phyloP scores from a whole-genome alignment of 176 grass and related monocot genomes.

The Ampelocalamus luodianensis region DNA sequence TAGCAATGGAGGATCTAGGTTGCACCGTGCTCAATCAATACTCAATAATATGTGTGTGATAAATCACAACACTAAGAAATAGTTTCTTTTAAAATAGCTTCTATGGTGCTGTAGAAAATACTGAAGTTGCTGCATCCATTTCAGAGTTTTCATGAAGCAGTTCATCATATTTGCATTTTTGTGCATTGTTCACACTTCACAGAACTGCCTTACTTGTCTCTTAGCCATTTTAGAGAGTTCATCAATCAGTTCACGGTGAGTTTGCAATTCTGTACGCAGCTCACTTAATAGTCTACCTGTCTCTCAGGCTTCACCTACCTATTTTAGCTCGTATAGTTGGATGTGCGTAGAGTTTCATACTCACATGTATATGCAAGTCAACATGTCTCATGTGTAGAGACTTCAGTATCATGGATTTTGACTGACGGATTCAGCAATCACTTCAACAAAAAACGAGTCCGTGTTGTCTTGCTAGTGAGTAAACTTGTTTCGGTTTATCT shows the following conservation, averaged over 20 bases:
- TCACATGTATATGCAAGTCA: not conserved
- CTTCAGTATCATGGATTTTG: not conserved
- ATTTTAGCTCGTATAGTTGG: not conserved
- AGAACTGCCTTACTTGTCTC: not conserved
- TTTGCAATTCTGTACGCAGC: not conserved
- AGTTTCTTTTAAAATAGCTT: not conserved
- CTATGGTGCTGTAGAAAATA: not conserved
- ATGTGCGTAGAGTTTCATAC: not conserved
- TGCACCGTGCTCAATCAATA: not conserved
- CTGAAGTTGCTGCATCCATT: not conserved
- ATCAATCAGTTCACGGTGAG: not conserved
- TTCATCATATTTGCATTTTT: not conserved
- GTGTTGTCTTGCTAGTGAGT: not conserved
- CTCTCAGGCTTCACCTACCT: not conserved
- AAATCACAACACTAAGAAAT: not conserved
- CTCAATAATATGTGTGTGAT: not conserved
- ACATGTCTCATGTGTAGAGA: not conserved
- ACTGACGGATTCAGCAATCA: not conserved
- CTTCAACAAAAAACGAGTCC: not conserved
- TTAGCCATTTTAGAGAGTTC: not conserved
- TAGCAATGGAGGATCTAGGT: not conserved
- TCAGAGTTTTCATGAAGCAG: conserved; percentile 2
- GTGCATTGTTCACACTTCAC: not conserved
- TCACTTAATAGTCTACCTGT: not conserved
- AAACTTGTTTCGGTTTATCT: not conserved